These are phyloP conservation scores for Neurospora cerealis DNA, from an alignment of 495 filamentous ascomycete species.

Conservation along the genomic window DNA sequence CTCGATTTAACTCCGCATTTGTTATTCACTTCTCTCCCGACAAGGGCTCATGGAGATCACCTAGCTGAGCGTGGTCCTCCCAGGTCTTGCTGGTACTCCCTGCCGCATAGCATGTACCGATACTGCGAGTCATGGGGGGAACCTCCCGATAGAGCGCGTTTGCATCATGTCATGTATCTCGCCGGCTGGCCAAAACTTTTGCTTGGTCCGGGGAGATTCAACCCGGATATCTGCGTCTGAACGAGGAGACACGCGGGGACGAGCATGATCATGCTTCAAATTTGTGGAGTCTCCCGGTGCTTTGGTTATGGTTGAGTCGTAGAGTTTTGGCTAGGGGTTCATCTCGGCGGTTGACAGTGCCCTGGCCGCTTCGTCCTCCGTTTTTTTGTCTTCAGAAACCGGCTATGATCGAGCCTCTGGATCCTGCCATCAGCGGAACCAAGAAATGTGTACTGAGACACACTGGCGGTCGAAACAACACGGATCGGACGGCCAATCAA, in stretches of 20 bases:
- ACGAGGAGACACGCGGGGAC: constrained; percentile 10
- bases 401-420: not conserved
- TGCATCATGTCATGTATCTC: constrained; percentile 18
- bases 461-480: not conserved
- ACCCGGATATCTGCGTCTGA: constrained; percentile 19
- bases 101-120: not conserved
- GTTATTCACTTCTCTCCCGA: not conserved
- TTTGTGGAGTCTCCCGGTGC: constrained; percentile 5
- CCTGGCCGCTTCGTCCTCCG: not conserved
- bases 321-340: not conserved
- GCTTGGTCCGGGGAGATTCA: constrained; percentile 9
- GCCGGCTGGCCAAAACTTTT: constrained; percentile 8
- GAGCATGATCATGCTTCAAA: constrained; percentile 17
- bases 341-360: not conserved
- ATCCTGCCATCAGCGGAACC: not conserved
- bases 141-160: constrained; percentile 8
- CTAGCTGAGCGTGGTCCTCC: not conserved
- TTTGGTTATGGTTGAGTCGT: constrained; percentile 17
- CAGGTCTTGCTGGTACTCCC: not conserved
- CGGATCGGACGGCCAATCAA: not conserved
- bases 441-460: not conserved
- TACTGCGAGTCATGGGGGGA: not conserved
- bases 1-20: not conserved
- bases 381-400: not conserved
- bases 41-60: not conserved